Conservation (phyloP, 2,329 filamentous ascomycete species). For the Scytalidium sp. region DNA sequence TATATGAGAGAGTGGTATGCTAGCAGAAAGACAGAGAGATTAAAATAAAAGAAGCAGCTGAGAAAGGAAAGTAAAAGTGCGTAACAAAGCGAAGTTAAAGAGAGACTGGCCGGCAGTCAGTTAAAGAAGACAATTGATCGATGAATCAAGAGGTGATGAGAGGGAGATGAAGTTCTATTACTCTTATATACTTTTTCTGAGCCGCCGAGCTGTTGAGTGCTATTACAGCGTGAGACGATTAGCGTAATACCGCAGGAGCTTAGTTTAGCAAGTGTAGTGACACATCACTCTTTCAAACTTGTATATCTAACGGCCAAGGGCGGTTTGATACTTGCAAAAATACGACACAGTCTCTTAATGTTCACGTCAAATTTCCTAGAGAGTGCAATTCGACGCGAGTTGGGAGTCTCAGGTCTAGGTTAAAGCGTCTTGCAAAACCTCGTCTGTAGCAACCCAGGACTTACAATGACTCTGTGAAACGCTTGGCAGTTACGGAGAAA, state of each 20-base stretch:
- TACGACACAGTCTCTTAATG: neutral
- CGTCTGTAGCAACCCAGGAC: neutral
- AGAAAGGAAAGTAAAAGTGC: conserved; percentile 12
- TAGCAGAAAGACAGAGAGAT: neutral
- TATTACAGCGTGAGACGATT: neutral
- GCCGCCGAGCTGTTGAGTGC: neutral
- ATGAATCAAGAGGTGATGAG: conserved; percentile 4
- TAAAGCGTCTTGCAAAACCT: neutral
- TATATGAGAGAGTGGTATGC: neutral
- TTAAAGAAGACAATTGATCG: conserved; percentile 14
- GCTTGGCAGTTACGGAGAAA: neutral
- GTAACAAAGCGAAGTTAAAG: conserved; percentile 1
- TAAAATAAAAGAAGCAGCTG: neutral
- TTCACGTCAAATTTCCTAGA: neutral
- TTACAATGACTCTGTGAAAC: neutral
- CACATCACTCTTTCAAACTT: neutral
- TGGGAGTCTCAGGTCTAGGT: neutral
- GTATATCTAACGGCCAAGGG: neutral
- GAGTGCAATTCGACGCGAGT: neutral
- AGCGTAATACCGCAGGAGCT: neutral
- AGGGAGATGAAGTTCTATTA: conserved; percentile 6
- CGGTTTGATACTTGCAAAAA: neutral
- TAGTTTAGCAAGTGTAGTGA: neutral
- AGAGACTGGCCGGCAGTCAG: conserved; percentile 26
- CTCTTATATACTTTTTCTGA: neutral